Evolutionary conservation across 495 filamentous ascomycete species (phyloP).

Genomic region (Penicillium flavigenum): DNA sequence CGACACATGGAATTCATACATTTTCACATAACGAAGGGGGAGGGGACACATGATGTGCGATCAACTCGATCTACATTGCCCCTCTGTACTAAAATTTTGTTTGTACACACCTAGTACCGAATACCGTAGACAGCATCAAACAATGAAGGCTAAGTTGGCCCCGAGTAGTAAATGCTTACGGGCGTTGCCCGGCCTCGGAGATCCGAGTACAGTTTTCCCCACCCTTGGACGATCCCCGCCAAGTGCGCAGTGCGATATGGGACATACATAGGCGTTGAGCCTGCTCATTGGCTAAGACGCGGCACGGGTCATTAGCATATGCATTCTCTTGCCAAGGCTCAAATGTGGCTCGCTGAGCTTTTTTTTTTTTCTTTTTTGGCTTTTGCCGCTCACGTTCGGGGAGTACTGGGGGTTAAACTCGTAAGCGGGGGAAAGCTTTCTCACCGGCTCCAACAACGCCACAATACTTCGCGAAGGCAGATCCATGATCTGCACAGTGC

Average conservation of each 20-base stretch:
- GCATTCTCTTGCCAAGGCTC: constrained; percentile 21
- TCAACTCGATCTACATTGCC: constrained; percentile 11
- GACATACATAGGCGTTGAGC: constrained; percentile 7
- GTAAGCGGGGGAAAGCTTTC: constrained; percentile 14
- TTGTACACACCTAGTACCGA: neutral
- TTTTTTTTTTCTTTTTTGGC: constrained; percentile 1
- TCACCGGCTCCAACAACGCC: constrained; percentile 11
- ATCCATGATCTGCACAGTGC: constrained; percentile 16
- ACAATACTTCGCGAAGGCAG: constrained; percentile 8
- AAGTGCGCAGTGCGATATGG: constrained; percentile 21
- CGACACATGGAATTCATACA: constrained; percentile 17
- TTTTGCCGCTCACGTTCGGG: constrained; percentile 9
- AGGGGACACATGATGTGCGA: constrained; percentile 20
- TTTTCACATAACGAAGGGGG: constrained; percentile 12
- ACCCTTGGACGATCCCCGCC: constrained; percentile 18
- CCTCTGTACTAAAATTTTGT: constrained; percentile 5
- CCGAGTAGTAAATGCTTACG: constrained; percentile 13
- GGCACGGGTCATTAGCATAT: constrained; percentile 23
- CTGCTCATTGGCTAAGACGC: constrained; percentile 23
- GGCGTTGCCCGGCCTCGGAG: constrained; percentile 15
- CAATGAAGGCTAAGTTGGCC: neutral
- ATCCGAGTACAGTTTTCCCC: constrained; percentile 13
- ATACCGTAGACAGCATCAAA: neutral
- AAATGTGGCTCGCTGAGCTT: constrained; percentile 25
- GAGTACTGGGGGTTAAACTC: constrained; percentile 6